Percentiles rank a stretch among this genome's conserved stretches.
phyloP scores from a whole-genome alignment of 2,329 filamentous ascomycete genomes.

The Dactylellina sp. region DNA sequence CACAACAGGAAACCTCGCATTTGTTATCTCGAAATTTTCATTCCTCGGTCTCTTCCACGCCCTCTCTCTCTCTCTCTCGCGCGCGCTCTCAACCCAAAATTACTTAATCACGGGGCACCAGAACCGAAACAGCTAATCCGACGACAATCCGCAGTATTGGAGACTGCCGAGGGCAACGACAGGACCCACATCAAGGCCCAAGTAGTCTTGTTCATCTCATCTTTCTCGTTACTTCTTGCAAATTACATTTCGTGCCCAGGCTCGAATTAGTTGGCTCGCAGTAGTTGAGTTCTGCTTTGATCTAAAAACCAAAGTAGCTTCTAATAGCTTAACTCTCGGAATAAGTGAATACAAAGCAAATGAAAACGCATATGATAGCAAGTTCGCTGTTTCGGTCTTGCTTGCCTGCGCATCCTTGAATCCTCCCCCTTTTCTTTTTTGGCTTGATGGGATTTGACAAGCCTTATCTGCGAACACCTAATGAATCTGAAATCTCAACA shows the following conservation, averaged over 20 bases:
- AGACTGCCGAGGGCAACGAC: constrained; percentile 23
- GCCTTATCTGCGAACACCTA: background rate
- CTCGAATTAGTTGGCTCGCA: too few relatives aligned
- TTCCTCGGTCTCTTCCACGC: constrained; percentile 21
- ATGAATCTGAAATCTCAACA: background rate
- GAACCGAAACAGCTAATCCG: constrained; percentile 50
- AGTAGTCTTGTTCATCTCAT: constrained; percentile 55
- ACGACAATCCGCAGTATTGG: constrained; percentile 36
- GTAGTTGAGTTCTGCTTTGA: too few relatives aligned
- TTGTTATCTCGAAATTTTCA: constrained; percentile 43
- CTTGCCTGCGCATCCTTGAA: background rate
- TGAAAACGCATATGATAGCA: background rate
- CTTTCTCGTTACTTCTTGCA: constrained; percentile 14
- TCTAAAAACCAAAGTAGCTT: too few relatives aligned
- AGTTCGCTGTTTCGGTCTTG: background rate
- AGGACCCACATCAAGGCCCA: constrained; percentile 34
- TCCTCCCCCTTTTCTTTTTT: too few relatives aligned
- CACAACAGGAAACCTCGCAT: constrained; percentile 40
- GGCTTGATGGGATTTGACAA: background rate
- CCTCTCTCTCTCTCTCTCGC: background rate
- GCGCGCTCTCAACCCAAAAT: constrained; percentile 30
- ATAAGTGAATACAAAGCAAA: constrained; percentile 22
- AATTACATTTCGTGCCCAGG: background rate
- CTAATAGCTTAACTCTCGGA: constrained; percentile 8
- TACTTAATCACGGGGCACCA: constrained; percentile 55